Conservation (phyloP, 441 rosid genomes). For the Bruguiera hainesii region DNA sequence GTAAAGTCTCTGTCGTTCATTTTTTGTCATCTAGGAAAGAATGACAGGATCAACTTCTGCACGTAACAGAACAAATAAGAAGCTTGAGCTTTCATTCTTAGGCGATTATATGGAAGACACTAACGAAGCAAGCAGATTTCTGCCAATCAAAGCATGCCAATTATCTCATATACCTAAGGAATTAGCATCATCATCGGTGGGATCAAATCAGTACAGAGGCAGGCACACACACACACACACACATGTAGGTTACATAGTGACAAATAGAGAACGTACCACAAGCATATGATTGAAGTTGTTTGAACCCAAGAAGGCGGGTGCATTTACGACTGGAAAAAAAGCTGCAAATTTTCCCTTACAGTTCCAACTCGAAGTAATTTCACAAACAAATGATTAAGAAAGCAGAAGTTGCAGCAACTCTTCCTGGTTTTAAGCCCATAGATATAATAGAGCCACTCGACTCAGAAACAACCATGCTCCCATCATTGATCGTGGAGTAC, state of each 20-base stretch:
- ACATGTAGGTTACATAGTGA: not conserved
- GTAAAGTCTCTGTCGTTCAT: slow-evolving; percentile 17
- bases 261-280: slow-evolving; percentile 13
- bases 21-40: slow-evolving; percentile 9
- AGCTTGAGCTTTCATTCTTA: slow-evolving; percentile 18
- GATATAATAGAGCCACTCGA: not conserved
- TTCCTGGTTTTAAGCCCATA: slow-evolving; percentile 1
- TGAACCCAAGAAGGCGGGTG: not conserved
- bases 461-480: slow-evolving; percentile 12
- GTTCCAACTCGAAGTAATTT: not conserved
- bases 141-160: slow-evolving; percentile 33
- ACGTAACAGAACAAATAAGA: slow-evolving; percentile 17
- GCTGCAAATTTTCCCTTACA: slow-evolving; percentile 8
- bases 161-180: slow-evolving; percentile 5
- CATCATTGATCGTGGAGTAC: not conserved
- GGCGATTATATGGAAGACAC: slow-evolving; percentile 35
- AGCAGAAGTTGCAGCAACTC: not conserved
- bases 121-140: slow-evolving; percentile 27
- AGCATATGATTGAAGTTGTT: not conserved
- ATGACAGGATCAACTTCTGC: slow-evolving; percentile 19
- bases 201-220: too few species aligned
- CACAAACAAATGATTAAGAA: too few species aligned
- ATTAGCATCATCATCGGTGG: too few species aligned
- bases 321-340: not conserved
- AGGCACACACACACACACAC: too few species aligned